Base-by-base conservation (phyloP, 768 basidiomycete species). In the Tulasnella sp. region DNA sequence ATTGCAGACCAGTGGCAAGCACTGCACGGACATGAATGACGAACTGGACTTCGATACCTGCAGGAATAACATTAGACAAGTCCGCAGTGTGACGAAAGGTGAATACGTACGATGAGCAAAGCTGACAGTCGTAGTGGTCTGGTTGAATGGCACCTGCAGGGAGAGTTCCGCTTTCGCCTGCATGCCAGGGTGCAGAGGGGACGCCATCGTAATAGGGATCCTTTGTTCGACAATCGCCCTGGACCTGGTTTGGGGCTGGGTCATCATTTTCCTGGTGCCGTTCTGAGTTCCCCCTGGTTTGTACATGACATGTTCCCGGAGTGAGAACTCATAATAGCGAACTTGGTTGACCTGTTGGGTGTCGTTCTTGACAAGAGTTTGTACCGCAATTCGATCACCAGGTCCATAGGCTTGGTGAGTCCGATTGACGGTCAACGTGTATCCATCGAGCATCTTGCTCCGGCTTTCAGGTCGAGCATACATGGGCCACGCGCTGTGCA, bases 401-500 rank as follows among this genome's bases (percentile, higher is more conserved):
- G 96, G 94, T 1, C 95, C 95, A 83, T 93, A 96, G 83, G 96
- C 97, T 9, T 93, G 93, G 80, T 91, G 89, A 37, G 88, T 88
- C 50, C 96, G 92, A 40, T 94, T 91, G 28, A 96, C 92, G 69
- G 89, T 91, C 81, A 98, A 90, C 34, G 89, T 92, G 24, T 96
- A 89, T 40, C 92, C 92, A 3, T 95, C 92, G 81, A 92, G 90
- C 2, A 88, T 83, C 24, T 91, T 86, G 22, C 90, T 88, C n/a
- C 94, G 92, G 46, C 89, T 89, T 83, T 96, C 94, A 16, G 90
- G 90, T 84, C 95, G 93, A 75, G 90, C 90, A 84, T 96, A 97
- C 42, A 97, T 90, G 2, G 96, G 96, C 96, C 96, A 98, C 1
- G 94, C 93, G 5, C 96, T 93, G 84, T 97, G 96, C 9, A 97